Evolutionary conservation across 2,329 filamentous ascomycete species (phyloP), one percentile per base, ranked within the genome.

Genomic region (Colletotrichum orchidophilum): DNA sequence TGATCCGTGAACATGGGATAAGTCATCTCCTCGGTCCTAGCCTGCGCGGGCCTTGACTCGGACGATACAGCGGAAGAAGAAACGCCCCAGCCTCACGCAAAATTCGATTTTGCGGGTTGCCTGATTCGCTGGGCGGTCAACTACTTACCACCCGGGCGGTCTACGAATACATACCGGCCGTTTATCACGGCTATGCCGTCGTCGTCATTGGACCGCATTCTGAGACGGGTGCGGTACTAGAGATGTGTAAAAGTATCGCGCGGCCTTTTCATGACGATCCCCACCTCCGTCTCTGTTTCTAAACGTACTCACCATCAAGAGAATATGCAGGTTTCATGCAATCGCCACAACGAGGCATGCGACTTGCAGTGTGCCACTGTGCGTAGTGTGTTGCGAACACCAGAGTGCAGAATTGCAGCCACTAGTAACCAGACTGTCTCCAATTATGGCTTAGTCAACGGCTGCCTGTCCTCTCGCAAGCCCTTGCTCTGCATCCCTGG

Each of bases 121-220:
- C 29, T 15, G 7, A 4, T n/a, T 13, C 42, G 3, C 24, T 12
- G 5, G 9, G 12, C 13, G n/a, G 21, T 15, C 63, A 52, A 63
- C 52, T 21, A 35, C 27, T 35, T 21, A 35, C 27, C 35, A 29
- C n/a, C n/a, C 24, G 39, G 66, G 18, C 21, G 15, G 42, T 26
- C 15, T 49, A 26, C 42, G 39, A 21, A 3, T 46, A 46, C 39
- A 46, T 31, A 59, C 53, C 26, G 31, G 21, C 33, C 29, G 5
- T 11, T 62, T 52, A 5, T 29, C 29, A 31, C 24, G 18, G 12
- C 39, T 15, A 49, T 24, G 26, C 31, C 24, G 58, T 24, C 29
- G 60, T 50, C 35, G 29, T 50, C 39, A 57, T 68, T 63, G 35
- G 29, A 39, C 49, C 66, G 52, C 53, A 69, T 54, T 59, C 33